phyloP scores from a whole-genome alignment of 441 rosid genomes.

The Geranium incanum region DNA sequence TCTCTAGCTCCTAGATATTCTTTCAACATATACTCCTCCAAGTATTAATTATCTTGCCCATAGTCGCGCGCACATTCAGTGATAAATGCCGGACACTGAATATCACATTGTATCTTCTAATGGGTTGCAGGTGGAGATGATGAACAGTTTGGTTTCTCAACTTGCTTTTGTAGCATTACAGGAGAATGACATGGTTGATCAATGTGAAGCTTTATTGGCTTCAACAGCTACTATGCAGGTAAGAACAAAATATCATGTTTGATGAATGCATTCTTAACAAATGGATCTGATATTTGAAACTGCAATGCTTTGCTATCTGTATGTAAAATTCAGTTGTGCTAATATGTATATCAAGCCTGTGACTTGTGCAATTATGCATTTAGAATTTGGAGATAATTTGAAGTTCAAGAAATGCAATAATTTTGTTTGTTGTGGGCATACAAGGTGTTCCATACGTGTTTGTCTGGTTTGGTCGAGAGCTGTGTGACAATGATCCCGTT shows the following conservation, averaged over 20 bases:
- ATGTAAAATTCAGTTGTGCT: too few relatives aligned
- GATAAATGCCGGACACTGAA: conserved; percentile 8
- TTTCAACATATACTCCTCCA: neutral
- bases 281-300: neutral
- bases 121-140: conserved; percentile 51
- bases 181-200: conserved; percentile 54
- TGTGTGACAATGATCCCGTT: neutral
- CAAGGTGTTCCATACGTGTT: neutral
- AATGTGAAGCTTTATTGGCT: conserved; percentile 59
- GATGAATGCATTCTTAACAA: neutral
- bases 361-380: neutral
- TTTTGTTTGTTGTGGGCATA: neutral
- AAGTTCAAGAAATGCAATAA: neutral
- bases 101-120: conserved; percentile 12
- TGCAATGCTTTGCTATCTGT: neutral
- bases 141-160: conserved; percentile 55
- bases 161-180: conserved; percentile 50
- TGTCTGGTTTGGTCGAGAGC: neutral
- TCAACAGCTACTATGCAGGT: conserved; percentile 69
- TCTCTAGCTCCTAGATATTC: neutral
- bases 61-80: conserved; percentile 3
- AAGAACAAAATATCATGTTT: conserved; percentile 17
- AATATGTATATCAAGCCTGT: neutral
- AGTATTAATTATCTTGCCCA: neutral
- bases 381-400: neutral